Conservation (phyloP, 78 protist species). For the slime mould (Dictyostelium discoideum) region dicty_2.7 NC_007091.3:2995001-2995500, state of each 20-base stretch:
- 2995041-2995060: slow-evolving; percentile 92
- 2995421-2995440: slow-evolving; percentile 40
- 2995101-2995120: not conserved
- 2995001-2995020: slow-evolving; percentile 21
- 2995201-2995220: slow-evolving; percentile 22
- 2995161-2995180: slow-evolving; percentile 28
- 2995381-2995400: slow-evolving; percentile 65
- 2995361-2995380: slow-evolving; percentile 71
- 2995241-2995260: slow-evolving; percentile 4
- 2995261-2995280: slow-evolving; percentile 46
- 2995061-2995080: slow-evolving; percentile 8
- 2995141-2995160: not conserved
- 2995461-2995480: slow-evolving; percentile 14
- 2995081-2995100: too few species aligned
- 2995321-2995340: slow-evolving; percentile 26
- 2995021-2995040: slow-evolving; percentile 61
- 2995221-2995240: slow-evolving; percentile 66
- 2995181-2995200: slow-evolving; percentile 20
- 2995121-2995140: not conserved
- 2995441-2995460: slow-evolving; percentile 3
- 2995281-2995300: not conserved
- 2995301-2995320: not conserved
- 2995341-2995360: slow-evolving; percentile 40
- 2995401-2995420: slow-evolving; percentile 68
- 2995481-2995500: slow-evolving; percentile 53